Evolutionary conservation across 2,329 filamentous ascomycete species (phyloP).

Genomic region (Colletotrichum falcatum): DNA sequence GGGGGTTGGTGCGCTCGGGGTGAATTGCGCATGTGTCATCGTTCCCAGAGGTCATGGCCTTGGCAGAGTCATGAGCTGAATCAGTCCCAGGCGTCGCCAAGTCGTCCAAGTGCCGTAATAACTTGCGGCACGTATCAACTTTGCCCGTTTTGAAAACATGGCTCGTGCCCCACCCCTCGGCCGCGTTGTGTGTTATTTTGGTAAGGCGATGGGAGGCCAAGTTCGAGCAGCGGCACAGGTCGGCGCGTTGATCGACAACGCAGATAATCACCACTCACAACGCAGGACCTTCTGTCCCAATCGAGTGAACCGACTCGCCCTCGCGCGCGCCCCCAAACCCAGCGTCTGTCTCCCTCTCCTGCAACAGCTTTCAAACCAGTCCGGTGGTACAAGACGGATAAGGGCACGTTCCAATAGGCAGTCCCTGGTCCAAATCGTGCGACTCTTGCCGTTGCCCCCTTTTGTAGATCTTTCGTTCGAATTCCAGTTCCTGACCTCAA

Average conservation of each 20-base stretch:
- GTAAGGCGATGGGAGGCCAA: neutral
- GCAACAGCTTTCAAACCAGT: neutral
- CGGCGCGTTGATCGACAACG: neutral
- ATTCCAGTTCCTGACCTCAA: neutral
- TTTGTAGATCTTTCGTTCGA: neutral
- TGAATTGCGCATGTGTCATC: constrained; percentile 1
- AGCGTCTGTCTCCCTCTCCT: neutral
- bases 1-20: neutral
- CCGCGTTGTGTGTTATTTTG: constrained; percentile 2
- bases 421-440: neutral
- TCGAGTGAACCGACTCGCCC: neutral
- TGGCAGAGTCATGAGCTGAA: constrained; percentile 32
- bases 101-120: constrained; percentile 21
- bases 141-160: constrained; percentile 21
- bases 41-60: constrained; percentile 6
- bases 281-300: neutral
- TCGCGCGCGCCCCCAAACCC: too few relatives aligned
- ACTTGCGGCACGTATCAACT: constrained; percentile 32
- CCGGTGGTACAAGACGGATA: neutral
- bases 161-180: neutral
- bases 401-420: neutral
- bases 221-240: neutral
- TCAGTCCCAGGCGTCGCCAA: constrained; percentile 26
- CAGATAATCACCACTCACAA: neutral
- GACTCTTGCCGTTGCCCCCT: neutral